Evolutionary conservation across 83 land plant species (phyloP), one percentile per base, ranked within the genome.

Genomic region (Picea mariana): DNA sequence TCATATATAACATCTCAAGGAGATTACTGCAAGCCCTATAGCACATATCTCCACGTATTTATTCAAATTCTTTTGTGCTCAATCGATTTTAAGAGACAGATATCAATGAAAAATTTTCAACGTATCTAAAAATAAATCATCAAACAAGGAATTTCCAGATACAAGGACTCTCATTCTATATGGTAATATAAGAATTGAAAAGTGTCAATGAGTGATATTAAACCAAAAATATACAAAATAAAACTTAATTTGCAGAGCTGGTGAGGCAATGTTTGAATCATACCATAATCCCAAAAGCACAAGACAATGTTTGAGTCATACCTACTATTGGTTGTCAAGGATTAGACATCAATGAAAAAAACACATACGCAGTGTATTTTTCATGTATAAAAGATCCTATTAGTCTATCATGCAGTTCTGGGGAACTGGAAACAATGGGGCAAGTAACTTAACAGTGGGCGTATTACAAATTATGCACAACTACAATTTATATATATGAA

Each of bases 341-440:
- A 52, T 47, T 73, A 47, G 77, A 40, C 77, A 72, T 72, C 27
- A 73, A 73, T 42, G 77, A 73, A 49, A 26, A 47, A 15, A 73
- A 42, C 58, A 52, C 58, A 52, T 1, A 52, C 0, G 0, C 0
- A 8, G 16, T 69, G 73, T 8, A 24, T 17, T 13, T 34, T 69
- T 20, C 47, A 69, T 6, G 20, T 42, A 34, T 42, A 20, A 69
- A 69, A 69, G 20, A 44, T 17, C 42, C 34, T 44, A 38, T 34
- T 44, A 69, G 21, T 38, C 47, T 69, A 44, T 38, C 75, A 21
- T 69, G 75, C 47, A 40, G 75, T 17, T 69, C 44, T 69, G 3
- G 40, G 40, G 44, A 34, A 38, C 34, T 9, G 7, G 47, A 34
- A 69, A 40, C 16, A 73, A 26, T 23, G 0, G 5, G 47, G 3